phyloP scores from a whole-genome alignment of 2,329 filamentous ascomycete species.

The Fusarium chlamydosporum region DNA sequence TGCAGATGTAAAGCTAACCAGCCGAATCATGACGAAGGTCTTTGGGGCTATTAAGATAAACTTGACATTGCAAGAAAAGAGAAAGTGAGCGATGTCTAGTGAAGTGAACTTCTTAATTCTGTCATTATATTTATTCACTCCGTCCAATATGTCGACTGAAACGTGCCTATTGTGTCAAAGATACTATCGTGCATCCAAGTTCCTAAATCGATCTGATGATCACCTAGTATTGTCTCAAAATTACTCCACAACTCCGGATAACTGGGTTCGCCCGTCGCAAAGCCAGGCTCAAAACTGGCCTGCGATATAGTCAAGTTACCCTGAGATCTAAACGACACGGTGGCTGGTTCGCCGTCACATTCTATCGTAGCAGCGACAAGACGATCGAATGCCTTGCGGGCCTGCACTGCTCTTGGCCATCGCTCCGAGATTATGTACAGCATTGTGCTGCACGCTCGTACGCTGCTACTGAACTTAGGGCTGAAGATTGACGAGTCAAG shows the following conservation, averaged over 20 bases:
- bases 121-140: too few species aligned
- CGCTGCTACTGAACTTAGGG: conserved; percentile 8
- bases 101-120: too few species aligned
- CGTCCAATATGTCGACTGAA: not conserved
- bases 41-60: too few species aligned
- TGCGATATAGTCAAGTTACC: not conserved
- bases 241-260: not conserved
- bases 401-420: conserved; percentile 6
- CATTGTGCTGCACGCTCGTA: conserved; percentile 2
- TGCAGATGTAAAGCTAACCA: too few species aligned
- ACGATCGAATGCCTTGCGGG: not conserved
- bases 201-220: conserved; percentile 1
- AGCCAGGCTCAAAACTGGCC: not conserved
- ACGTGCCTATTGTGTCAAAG: not conserved
- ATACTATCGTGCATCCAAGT: conserved; percentile 24
- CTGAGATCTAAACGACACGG: accelerated
- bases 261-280: not conserved
- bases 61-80: too few species aligned
- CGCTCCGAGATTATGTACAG: conserved; percentile 6
- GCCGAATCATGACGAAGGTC: too few species aligned
- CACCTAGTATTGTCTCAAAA: not conserved
- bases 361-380: conserved; percentile 18
- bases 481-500: not conserved
- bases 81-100: too few species aligned
- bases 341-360: not conserved